phyloP scores from a whole-genome alignment of 352 stramenopile genomes.

The Saprolegnia parasitica region DNA sequence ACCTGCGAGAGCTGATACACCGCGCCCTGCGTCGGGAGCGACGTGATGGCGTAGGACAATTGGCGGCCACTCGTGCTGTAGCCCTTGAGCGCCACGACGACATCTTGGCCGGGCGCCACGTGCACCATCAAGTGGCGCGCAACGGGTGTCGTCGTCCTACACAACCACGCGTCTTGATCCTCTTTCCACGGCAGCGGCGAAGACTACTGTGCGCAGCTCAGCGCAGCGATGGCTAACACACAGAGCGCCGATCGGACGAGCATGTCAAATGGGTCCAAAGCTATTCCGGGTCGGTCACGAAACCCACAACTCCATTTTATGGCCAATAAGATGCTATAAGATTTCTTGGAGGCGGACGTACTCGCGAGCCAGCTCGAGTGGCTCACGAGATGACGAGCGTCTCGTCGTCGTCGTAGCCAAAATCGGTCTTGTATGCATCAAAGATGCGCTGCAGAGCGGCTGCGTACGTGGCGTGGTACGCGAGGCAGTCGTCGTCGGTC shows the following conservation, averaged over 20 bases:
- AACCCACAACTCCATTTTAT: not conserved
- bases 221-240: too few species aligned
- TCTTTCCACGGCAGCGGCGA: too few species aligned
- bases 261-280: not conserved
- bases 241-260: too few species aligned
- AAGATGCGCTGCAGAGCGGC: slow-evolving; percentile 59
- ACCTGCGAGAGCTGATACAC: slow-evolving; percentile 89
- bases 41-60: slow-evolving; percentile 75
- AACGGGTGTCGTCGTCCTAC: slow-evolving; percentile 41
- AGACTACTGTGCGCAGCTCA: too few species aligned
- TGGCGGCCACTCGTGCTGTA: slow-evolving; percentile 50
- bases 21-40: slow-evolving; percentile 68
- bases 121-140: slow-evolving; percentile 71
- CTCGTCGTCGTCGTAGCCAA: slow-evolving; percentile 69
- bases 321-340: too few species aligned
- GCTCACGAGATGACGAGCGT: slow-evolving; percentile 60
- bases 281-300: not conserved
- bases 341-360: too few species aligned
- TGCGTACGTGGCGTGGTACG: slow-evolving; percentile 54
- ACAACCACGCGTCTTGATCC: too few species aligned
- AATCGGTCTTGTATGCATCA: slow-evolving; percentile 57
- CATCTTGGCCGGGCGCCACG: slow-evolving; percentile 60
- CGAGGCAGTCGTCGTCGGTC: slow-evolving; percentile 50
- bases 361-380: too few species aligned
- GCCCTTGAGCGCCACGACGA: slow-evolving; percentile 75